phyloP scores from a whole-genome alignment of 73 alveolate genomes.

The Paramecium bursaria region DNA sequence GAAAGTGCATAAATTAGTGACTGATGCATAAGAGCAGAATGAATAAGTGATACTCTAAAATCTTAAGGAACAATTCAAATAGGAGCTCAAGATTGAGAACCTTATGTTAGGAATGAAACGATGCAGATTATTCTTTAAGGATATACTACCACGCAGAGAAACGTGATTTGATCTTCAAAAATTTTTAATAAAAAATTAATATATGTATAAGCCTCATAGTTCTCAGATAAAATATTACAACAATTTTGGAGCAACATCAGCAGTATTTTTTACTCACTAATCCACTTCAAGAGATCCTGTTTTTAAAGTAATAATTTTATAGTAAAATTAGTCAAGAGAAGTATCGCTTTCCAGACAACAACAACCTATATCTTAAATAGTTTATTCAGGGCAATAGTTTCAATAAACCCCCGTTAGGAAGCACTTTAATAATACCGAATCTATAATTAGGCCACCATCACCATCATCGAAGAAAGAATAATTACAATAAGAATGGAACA shows the following conservation, averaged over 20 bases:
- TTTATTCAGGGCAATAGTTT: conserved; percentile 35
- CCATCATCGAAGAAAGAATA: conserved; percentile 24
- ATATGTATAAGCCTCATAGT: too few relatives aligned
- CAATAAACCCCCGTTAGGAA: neutral
- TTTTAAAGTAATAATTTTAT: neutral
- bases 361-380: conserved; percentile 37
- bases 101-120: too few relatives aligned
- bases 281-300: conserved; percentile 36
- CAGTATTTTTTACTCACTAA: conserved; percentile 20
- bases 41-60: too few relatives aligned
- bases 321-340: conserved; percentile 33
- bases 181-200: too few relatives aligned
- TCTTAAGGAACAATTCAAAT: too few relatives aligned
- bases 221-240: too few relatives aligned
- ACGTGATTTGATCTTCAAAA: too few relatives aligned
- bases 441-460: conserved; percentile 7
- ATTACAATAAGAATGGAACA: conserved; percentile 54
- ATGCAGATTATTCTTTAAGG: too few relatives aligned
- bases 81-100: too few relatives aligned
- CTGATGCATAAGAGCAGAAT: too few relatives aligned
- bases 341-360: conserved; percentile 18
- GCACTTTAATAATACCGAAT: neutral
- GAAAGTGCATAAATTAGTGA: too few relatives aligned
- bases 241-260: conserved; percentile 50
- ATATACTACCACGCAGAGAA: too few relatives aligned